These are phyloP conservation scores for Puccinia triticina DNA, from an alignment of 1,284 basidiomycete genomes.

Conservation along the genomic window DNA sequence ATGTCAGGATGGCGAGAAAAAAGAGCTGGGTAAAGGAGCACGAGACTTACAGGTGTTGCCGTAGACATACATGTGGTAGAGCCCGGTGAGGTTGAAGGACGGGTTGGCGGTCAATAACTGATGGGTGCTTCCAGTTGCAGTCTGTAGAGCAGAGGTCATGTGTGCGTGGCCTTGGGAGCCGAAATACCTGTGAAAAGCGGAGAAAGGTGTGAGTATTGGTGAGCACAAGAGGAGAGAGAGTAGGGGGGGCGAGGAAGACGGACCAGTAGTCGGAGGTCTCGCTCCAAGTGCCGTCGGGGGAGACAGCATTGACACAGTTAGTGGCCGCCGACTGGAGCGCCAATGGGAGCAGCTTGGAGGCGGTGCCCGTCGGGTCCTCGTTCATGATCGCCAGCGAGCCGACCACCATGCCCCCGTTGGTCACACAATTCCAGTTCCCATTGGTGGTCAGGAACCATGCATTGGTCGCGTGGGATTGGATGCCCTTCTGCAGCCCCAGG, in stretches of 20 bases:
- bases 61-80: slow-evolving; percentile 80
- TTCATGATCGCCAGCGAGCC: slow-evolving; percentile 85
- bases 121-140: slow-evolving; percentile 82
- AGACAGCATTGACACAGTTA: slow-evolving; percentile 72
- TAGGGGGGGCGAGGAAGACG: not conserved
- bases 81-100: slow-evolving; percentile 73
- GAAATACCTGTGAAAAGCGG: slow-evolving; percentile 61
- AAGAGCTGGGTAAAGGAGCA: not conserved
- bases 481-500: slow-evolving; percentile 59
- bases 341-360: slow-evolving; percentile 69
- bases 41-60: slow-evolving; percentile 39
- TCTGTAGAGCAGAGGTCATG: slow-evolving; percentile 77
- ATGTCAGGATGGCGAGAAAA: not conserved
- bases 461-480: slow-evolving; percentile 51
- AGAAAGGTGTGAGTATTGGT: slow-evolving; percentile 4
- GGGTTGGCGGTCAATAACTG: slow-evolving; percentile 73
- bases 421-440: slow-evolving; percentile 98
- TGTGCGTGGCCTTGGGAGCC: slow-evolving; percentile 87
- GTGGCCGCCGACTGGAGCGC: slow-evolving; percentile 74
- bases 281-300: slow-evolving; percentile 84
- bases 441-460: slow-evolving; percentile 63
- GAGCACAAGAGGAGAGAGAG: not conserved
- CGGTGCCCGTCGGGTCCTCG: slow-evolving; percentile 77
- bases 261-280: slow-evolving; percentile 93
- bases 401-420: slow-evolving; percentile 85